These are phyloP conservation scores for Neocatenulostroma microsporum DNA, from an alignment of 2,329 filamentous ascomycete species.

Conservation along the genomic window DNA sequence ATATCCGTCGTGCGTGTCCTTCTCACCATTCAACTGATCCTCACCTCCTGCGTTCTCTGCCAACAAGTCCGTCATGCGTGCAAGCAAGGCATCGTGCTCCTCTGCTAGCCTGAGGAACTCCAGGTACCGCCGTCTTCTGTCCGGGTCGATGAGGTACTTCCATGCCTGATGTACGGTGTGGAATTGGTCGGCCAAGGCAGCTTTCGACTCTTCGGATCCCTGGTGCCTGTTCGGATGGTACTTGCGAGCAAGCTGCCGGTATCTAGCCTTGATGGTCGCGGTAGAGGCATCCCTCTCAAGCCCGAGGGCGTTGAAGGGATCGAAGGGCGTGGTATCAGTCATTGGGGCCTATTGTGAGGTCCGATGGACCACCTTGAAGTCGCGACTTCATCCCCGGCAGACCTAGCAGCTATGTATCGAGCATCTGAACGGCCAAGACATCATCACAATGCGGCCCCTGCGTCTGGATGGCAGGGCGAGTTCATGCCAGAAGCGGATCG, in stretches of 20 bases:
- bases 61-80: slow-evolving; percentile 20
- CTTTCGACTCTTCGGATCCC: slow-evolving; percentile 36
- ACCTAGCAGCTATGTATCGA: slow-evolving; percentile 7
- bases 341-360: slow-evolving; percentile 6
- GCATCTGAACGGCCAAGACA: slow-evolving; percentile 5
- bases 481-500: too few relatives aligned
- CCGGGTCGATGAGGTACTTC: slow-evolving; percentile 21
- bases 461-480: too few relatives aligned
- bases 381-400: slow-evolving; percentile 2
- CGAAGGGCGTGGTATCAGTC: slow-evolving; percentile 29
- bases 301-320: slow-evolving; percentile 77
- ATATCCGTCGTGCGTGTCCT: slow-evolving; percentile 19
- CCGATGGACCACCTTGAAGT: slow-evolving; percentile 6
- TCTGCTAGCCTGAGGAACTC: slow-evolving; percentile 25
- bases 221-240: slow-evolving; percentile 58
- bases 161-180: slow-evolving; percentile 26
- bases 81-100: slow-evolving; percentile 21
- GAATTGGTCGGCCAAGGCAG: slow-evolving; percentile 22
- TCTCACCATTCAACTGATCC: slow-evolving; percentile 9
- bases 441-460: slow-evolving; percentile 4
- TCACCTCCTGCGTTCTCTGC: slow-evolving; percentile 7
- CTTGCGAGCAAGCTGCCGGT: slow-evolving; percentile 80
- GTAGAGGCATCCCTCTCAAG: slow-evolving; percentile 63
- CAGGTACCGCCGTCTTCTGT: slow-evolving; percentile 21
- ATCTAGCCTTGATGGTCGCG: slow-evolving; percentile 78